Base-by-base conservation (phyloP, 495 filamentous ascomycete genomes). In the Aspergillus sclerotioniger region DNA sequence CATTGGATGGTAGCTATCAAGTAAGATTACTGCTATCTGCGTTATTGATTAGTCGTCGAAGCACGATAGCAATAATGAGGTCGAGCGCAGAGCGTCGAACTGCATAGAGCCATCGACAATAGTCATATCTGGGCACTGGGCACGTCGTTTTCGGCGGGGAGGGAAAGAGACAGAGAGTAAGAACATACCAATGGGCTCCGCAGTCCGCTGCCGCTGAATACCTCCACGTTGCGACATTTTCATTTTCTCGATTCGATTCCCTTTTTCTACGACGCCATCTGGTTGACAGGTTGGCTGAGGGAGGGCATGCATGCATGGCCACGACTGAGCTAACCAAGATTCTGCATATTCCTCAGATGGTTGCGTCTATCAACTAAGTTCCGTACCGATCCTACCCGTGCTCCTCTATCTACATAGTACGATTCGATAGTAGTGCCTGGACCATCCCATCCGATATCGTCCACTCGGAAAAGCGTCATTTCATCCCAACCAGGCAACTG, bases 181-280 rank as follows among this genome's bases (percentile, higher is more conserved):
- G 31, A 48, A 32, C 35, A 2, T 54, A 32, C 51, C 51, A 20
- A n/a, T n/a, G n/a, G n/a, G n/a, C n/a, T n/a, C n/a, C n/a, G n/a
- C n/a, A n/a, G n/a, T 35, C 47, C 28, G 39, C 46, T 25, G 49
- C 33, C 31, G 21, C 35, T 17, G 49, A 43, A 29, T 16, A 46
- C 29, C 41, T 28, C 52, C 56, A 62, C 51, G 55, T 56, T 58
- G 55, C 51, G 49, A 58, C 21, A 55, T 58, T 54, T 56, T 56
- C 41, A 21, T 43, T 46, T 48, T 51, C 12, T 9, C 12, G 13
- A 35, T 45, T 45, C 21, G 6, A 28, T 21, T 28, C 39, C 33
- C 39, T 17, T 43, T 25, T 39, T 25, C 39, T 54, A 41, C 45
- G 48, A 59, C 17, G 60, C 60, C 51, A 57, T 57, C 60, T 46